Percentiles rank a stretch among this genome's conserved stretches.
Conservation (phyloP, 306 rosid genomes). For the Trifolium subterraneum region DNA sequence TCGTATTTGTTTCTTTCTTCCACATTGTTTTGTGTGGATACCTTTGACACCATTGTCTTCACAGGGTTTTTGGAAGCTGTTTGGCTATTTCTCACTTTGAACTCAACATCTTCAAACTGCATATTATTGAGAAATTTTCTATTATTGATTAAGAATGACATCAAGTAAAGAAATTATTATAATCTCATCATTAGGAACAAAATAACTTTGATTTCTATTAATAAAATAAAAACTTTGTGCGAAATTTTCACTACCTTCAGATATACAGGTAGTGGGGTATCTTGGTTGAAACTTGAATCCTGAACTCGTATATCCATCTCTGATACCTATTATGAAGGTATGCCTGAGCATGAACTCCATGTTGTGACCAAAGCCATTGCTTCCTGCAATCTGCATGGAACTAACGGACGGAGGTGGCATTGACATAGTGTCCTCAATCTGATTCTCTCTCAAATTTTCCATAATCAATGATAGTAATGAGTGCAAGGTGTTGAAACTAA, state of each 20-base stretch:
- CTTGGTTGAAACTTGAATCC: constrained; percentile 46
- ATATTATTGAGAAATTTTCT: constrained; percentile 20
- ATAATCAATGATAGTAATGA: constrained; percentile 46
- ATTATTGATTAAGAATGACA: background rate
- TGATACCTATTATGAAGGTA: constrained; percentile 62
- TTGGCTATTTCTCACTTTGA: constrained; percentile 60
- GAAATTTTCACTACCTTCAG: constrained; percentile 66
- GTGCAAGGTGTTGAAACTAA: constrained; percentile 20
- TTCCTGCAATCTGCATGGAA: constrained; percentile 75
- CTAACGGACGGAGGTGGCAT: constrained; percentile 69
- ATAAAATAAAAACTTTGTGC: background rate
- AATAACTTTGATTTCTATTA: background rate
- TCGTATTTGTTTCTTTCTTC: constrained; percentile 69
- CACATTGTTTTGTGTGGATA: constrained; percentile 52
- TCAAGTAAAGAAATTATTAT: background rate
- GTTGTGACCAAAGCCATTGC: constrained; percentile 80
- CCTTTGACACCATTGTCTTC: constrained; percentile 68
- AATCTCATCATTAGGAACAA: constrained; percentile 2
- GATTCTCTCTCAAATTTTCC: constrained; percentile 76
- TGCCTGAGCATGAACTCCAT: constrained; percentile 82
- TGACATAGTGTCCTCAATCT: constrained; percentile 68
- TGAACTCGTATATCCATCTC: constrained; percentile 65
- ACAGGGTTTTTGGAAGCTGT: constrained; percentile 56
- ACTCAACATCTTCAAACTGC: constrained; percentile 97
- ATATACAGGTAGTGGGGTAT: constrained; percentile 78